These are phyloP conservation scores for Penicillium digitatum DNA, from an alignment of 2,329 filamentous ascomycete species.

Conservation along the genomic window DNA sequence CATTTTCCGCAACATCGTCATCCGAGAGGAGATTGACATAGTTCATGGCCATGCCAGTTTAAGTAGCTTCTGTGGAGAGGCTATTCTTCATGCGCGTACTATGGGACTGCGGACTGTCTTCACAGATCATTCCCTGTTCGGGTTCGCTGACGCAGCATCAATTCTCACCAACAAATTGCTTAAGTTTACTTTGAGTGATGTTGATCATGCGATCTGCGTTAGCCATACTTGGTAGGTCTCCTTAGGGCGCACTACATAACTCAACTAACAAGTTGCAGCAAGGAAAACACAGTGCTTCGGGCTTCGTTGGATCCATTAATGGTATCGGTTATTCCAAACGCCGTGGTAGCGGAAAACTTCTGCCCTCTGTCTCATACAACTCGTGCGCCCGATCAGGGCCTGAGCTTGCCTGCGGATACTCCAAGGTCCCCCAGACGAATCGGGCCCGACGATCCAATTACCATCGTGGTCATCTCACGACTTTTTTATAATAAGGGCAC, in stretches of 20 bases:
- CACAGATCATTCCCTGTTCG: slow-evolving; percentile 95
- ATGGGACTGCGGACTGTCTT: slow-evolving; percentile 97
- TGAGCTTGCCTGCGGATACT: slow-evolving; percentile 26
- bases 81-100: slow-evolving; percentile 86
- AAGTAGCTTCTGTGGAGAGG: slow-evolving; percentile 90
- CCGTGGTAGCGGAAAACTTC: slow-evolving; percentile 95
- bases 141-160: slow-evolving; percentile 91
- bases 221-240: slow-evolving; percentile 82
- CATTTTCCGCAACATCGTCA: slow-evolving; percentile 92
- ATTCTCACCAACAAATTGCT: slow-evolving; percentile 96
- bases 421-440: slow-evolving; percentile 63
- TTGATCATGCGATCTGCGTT: slow-evolving; percentile 97
- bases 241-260: not conserved
- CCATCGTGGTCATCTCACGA: slow-evolving; percentile 93
- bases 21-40: slow-evolving; percentile 92
- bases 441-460: slow-evolving; percentile 80
- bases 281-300: slow-evolving; percentile 94
- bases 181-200: slow-evolving; percentile 93
- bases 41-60: slow-evolving; percentile 96
- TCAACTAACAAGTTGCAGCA: slow-evolving; percentile 52
- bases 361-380: slow-evolving; percentile 60
- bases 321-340: slow-evolving; percentile 97
- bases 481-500: slow-evolving; percentile 99
- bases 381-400: slow-evolving; percentile 32
- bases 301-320: slow-evolving; percentile 93